Conservation (phyloP, 2,329 filamentous ascomycete species). For the Hymenoscyphus infarciens region DNA sequence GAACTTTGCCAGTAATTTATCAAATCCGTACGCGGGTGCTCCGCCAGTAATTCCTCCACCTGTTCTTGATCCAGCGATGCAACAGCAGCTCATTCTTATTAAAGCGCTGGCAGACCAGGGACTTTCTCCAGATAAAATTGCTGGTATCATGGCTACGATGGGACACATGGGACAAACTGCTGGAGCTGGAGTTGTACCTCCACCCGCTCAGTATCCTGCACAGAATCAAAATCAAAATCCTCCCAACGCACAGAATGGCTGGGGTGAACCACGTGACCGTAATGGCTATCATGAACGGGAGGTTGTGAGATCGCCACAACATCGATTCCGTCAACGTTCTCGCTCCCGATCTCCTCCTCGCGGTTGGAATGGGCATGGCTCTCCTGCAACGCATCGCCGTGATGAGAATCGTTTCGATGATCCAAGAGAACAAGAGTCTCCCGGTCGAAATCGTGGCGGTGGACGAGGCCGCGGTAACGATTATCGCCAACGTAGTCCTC, state of each 20-base stretch:
- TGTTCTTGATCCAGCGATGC: constrained; percentile 50
- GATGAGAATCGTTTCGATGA: constrained; percentile 63
- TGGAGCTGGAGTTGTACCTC: constrained; percentile 35
- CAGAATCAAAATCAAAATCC: constrained; percentile 29
- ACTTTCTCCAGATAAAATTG: constrained; percentile 69
- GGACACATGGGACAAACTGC: constrained; percentile 26
- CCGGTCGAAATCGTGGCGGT: constrained; percentile 57
- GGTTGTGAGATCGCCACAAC: constrained; percentile 56
- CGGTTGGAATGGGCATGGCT: constrained; percentile 63
- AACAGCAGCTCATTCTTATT: constrained; percentile 70
- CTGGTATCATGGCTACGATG: constrained; percentile 45
- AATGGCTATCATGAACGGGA: constrained; percentile 47
- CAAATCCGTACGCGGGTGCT: constrained; percentile 37
- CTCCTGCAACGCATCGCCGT: constrained; percentile 42
- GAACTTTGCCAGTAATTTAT: constrained; percentile 38
- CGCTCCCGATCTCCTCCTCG: constrained; percentile 78
- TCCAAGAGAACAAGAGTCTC: constrained; percentile 66
- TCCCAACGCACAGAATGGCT: constrained; percentile 42
- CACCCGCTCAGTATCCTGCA: constrained; percentile 21
- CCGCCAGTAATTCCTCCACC: constrained; percentile 37
- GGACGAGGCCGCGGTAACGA: constrained; percentile 54
- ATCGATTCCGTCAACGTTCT: constrained; percentile 57
- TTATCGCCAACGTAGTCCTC: constrained; percentile 87
- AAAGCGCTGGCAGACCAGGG: constrained; percentile 73
- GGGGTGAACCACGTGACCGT: constrained; percentile 53